Percentiles rank a stretch among this genome's conserved stretches.
phyloP scores from a whole-genome alignment of 2,329 filamentous ascomycete genomes.

The Fusarium sp. region DNA sequence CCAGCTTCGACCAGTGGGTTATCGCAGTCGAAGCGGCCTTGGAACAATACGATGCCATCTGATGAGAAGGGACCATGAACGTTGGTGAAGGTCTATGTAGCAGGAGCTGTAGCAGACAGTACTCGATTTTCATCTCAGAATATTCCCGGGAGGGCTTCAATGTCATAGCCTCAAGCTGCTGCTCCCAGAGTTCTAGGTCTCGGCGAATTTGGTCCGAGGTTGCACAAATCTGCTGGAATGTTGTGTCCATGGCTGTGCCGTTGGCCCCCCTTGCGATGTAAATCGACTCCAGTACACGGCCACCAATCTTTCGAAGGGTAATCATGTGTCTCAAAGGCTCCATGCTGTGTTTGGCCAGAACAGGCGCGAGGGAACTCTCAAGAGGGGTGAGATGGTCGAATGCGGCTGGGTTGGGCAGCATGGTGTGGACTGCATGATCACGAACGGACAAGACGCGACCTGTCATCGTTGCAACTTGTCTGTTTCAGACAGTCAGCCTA shows the following conservation, averaged over 20 bases:
- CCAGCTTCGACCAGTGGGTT: background rate
- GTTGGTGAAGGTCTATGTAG: background rate
- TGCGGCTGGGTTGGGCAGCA: background rate
- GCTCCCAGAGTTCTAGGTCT: constrained; percentile 9
- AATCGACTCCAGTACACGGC: constrained; percentile 8
- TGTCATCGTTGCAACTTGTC: constrained; percentile 3
- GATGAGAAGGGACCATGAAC: background rate
- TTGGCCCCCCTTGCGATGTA: constrained; percentile 7
- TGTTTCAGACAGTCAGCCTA: background rate
- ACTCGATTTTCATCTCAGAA: constrained; percentile 11
- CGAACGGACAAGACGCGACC: background rate
- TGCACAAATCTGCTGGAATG: constrained; percentile 8
- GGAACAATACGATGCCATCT: background rate
- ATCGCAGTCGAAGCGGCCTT: constrained; percentile 4
- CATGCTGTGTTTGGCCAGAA: background rate
- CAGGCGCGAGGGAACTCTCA: accelerated
- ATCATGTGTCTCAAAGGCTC: background rate
- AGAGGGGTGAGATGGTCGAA: background rate
- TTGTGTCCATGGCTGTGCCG: constrained; percentile 12
- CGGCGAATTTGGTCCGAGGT: background rate
- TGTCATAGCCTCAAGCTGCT: background rate
- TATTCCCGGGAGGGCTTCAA: background rate
- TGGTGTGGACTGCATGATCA: background rate
- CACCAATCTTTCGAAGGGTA: background rate
- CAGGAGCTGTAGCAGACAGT: background rate